Evolutionary conservation across 169 alveolate genomes (phyloP).

Genomic region (Plasmodium adleri): DNA sequence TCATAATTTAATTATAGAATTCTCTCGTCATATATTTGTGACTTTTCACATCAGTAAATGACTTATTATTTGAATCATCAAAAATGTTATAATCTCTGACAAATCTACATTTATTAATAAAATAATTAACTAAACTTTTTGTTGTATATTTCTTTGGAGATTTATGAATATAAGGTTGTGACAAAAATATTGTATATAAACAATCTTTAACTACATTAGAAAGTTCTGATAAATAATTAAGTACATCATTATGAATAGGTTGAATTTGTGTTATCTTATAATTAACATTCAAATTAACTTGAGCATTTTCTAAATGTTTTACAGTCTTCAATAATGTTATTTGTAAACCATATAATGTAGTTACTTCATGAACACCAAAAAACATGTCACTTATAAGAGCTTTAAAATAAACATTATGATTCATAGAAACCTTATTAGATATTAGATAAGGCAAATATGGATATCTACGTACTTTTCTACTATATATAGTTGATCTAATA

Average conservation of each 20-base stretch:
- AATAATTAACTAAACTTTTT: constrained; percentile 44
- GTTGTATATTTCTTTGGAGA: constrained; percentile 52
- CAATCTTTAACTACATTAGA: constrained; percentile 41
- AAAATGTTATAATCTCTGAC: constrained; percentile 42
- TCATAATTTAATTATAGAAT: background rate
- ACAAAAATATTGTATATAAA: constrained; percentile 33
- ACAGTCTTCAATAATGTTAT: constrained; percentile 50
- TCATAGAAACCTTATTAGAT: constrained; percentile 16
- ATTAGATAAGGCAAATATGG: constrained; percentile 37
- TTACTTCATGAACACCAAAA: constrained; percentile 59
- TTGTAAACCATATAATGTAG: constrained; percentile 50
- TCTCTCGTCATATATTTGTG: constrained; percentile 28
- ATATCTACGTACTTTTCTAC: background rate
- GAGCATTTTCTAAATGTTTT: constrained; percentile 47
- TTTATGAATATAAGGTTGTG: constrained; percentile 67
- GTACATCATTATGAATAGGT: constrained; percentile 52
- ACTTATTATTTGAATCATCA: constrained; percentile 23
- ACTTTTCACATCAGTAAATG: constrained; percentile 19
- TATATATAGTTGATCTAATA: background rate
- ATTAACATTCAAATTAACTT: constrained; percentile 51
- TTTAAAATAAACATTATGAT: constrained; percentile 33
- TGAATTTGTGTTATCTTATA: constrained; percentile 47
- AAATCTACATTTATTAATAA: constrained; percentile 48
- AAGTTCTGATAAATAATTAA: constrained; percentile 22
- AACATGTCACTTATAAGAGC: constrained; percentile 46